Conservation (phyloP, 2,329 filamentous ascomycete genomes). For the Aspergillus niger region DNA sequence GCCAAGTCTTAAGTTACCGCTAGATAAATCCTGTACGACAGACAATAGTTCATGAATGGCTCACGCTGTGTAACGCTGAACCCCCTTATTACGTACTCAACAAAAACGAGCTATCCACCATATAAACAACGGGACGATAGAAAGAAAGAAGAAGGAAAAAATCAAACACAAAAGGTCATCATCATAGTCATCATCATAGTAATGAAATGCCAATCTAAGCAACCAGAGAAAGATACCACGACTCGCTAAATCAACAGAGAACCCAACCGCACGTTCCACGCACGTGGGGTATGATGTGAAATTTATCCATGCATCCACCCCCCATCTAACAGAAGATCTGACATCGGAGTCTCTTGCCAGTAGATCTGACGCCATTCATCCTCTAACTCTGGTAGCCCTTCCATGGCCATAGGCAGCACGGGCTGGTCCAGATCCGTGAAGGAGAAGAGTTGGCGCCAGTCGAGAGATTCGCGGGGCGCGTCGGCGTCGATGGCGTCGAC, state of each 20-base stretch:
- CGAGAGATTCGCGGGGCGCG: conserved; percentile 37
- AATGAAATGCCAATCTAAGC: not conserved
- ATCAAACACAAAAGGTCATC: not conserved
- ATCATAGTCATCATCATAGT: not conserved
- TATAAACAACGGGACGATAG: not conserved
- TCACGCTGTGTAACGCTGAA: no score
- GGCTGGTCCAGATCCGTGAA: conserved; percentile 43
- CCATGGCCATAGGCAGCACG: conserved; percentile 39
- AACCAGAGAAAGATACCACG: not conserved
- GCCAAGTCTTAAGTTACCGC: not conserved
- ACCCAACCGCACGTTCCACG: not conserved
- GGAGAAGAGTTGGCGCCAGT: conserved; percentile 47
- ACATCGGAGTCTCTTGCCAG: conserved; percentile 46
- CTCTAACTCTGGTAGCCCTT: conserved; percentile 44
- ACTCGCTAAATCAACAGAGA: not conserved
- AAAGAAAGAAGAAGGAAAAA: not conserved
- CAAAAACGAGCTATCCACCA: not conserved
- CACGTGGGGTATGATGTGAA: not conserved
- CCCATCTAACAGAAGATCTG: conserved; percentile 44
- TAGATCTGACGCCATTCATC: conserved; percentile 51
- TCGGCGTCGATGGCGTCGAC: conserved; percentile 39
- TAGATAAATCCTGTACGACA: no score
- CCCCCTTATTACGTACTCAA: not conserved
- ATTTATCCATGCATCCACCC: conserved; percentile 39
- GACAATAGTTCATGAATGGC: no score